phyloP scores from a whole-genome alignment of 2,329 filamentous ascomycete species.

The Epichloe bromicola region DNA sequence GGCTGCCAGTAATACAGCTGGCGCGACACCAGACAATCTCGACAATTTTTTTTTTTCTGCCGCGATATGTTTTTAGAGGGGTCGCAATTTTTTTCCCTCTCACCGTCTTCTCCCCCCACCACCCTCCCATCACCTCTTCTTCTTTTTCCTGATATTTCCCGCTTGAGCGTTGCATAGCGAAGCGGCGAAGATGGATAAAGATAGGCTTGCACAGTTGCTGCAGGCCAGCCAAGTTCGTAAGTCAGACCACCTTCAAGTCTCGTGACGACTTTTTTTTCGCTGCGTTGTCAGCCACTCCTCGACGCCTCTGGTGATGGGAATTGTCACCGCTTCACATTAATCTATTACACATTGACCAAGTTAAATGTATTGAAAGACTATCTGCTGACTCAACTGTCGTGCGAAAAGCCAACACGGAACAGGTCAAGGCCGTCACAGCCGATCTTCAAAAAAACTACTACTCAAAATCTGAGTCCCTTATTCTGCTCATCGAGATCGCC shows the following conservation, averaged over 20 bases:
- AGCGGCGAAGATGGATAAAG: slow-evolving; percentile 30
- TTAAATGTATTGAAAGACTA: background rate
- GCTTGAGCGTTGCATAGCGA: slow-evolving; percentile 6
- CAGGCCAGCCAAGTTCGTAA: slow-evolving; percentile 78
- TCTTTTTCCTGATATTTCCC: slow-evolving; percentile 6
- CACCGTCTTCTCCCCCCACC: slow-evolving; percentile 2
- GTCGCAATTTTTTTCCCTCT: slow-evolving; percentile 7
- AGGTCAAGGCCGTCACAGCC: slow-evolving; percentile 79
- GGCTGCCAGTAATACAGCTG: slow-evolving; percentile 1
- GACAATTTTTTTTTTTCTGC: slow-evolving; percentile 9
- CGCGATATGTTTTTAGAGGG: slow-evolving; percentile 6
- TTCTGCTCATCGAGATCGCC: slow-evolving; percentile 78
- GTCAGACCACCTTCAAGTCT: slow-evolving; percentile 21
- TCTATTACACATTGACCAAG: too few relatives aligned
- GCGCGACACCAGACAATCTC: slow-evolving; percentile 1
- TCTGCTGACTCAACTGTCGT: slow-evolving; percentile 21
- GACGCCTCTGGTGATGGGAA: too few relatives aligned
- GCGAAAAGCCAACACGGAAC: slow-evolving; percentile 65
- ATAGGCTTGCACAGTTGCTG: slow-evolving; percentile 75
- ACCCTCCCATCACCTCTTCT: background rate
- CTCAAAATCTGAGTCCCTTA: slow-evolving; percentile 68
- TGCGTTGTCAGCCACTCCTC: slow-evolving; percentile 1
- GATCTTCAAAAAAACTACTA: slow-evolving; percentile 92
- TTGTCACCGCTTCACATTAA: too few relatives aligned
- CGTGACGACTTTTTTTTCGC: background rate